Evolutionary conservation across 1,284 basidiomycete species (phyloP).

Genomic region (Irpex sp.): DNA sequence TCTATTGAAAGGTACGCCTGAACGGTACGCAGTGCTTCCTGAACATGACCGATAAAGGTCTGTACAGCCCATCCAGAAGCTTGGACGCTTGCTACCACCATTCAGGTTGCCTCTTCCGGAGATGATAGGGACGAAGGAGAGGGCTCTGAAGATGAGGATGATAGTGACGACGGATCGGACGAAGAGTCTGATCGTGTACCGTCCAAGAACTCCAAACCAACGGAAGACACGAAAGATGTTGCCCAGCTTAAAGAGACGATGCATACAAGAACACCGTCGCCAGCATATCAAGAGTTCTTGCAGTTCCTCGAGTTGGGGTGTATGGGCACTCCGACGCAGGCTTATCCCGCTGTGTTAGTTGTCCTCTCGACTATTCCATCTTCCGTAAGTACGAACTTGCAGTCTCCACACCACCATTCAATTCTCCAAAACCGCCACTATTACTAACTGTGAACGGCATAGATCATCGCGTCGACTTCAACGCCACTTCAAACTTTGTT

Average conservation of each 20-base stretch:
- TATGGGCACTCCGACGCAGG: conserved; percentile 67
- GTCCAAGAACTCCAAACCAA: neutral
- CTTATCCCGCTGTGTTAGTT: conserved; percentile 76
- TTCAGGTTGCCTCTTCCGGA: neutral
- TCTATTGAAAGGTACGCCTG: conserved; percentile 63
- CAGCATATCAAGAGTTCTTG: conserved; percentile 65
- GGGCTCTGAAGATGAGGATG: conserved; percentile 23
- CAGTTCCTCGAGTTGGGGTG: conserved; percentile 75
- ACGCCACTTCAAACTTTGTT: conserved; percentile 50
- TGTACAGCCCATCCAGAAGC: conserved; percentile 53
- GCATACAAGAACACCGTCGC: neutral
- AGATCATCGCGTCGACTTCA: conserved; percentile 16
- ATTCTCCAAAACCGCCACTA: neutral
- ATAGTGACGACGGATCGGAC: too few relatives aligned
- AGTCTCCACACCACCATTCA: too few relatives aligned
- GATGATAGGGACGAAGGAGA: conserved; percentile 10
- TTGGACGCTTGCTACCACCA: conserved; percentile 50
- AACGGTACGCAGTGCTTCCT: conserved; percentile 3
- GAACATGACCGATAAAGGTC: neutral
- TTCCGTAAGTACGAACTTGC: conserved; percentile 34
- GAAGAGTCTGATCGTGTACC: conserved; percentile 8
- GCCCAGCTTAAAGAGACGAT: neutral
- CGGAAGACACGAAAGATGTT: neutral
- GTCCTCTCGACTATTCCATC: conserved; percentile 77
- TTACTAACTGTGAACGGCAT: conserved; percentile 10